Percentiles rank a stretch among this genome's conserved stretches.
Conservation (phyloP, 129 eudicot genomes). For the Centaurea solstitialis region DNA sequence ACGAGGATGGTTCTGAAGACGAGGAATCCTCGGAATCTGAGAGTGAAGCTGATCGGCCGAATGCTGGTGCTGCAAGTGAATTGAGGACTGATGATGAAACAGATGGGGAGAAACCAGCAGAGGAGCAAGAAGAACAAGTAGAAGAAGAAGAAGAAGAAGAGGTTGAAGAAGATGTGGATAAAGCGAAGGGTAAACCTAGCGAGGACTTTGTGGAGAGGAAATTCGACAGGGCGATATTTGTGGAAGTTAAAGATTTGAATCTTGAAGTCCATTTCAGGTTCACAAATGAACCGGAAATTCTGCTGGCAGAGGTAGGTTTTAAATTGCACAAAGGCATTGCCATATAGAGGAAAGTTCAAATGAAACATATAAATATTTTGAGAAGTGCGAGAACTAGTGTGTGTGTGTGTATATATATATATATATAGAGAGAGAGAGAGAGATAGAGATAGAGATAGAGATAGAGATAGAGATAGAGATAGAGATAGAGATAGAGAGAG, state of each 20-base stretch:
- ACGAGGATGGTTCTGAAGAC: constrained; percentile 63
- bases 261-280: constrained; percentile 69
- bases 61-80: constrained; percentile 30
- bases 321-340: neutral
- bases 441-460: too few relatives aligned
- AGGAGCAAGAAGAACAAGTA: constrained; percentile 5
- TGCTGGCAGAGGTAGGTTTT: constrained; percentile 66
- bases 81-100: constrained; percentile 36
- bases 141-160: constrained; percentile 13
- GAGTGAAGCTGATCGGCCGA: constrained; percentile 24
- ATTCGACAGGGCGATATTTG: constrained; percentile 42
- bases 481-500: too few relatives aligned
- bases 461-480: too few relatives aligned
- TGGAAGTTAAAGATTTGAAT: constrained; percentile 42
- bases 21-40: constrained; percentile 37
- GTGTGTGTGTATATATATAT: too few relatives aligned
- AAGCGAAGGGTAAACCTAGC: constrained; percentile 24
- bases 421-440: too few relatives aligned
- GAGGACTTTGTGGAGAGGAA: constrained; percentile 32
- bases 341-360: too few relatives aligned
- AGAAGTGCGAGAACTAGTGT: too few relatives aligned
- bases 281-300: constrained; percentile 70
- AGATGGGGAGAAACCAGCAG: constrained; percentile 26
- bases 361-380: too few relatives aligned
- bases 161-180: constrained; percentile 26